phyloP scores from a whole-genome alignment of 352 stramenopile genomes.

The Phytophthora constricta region DNA sequence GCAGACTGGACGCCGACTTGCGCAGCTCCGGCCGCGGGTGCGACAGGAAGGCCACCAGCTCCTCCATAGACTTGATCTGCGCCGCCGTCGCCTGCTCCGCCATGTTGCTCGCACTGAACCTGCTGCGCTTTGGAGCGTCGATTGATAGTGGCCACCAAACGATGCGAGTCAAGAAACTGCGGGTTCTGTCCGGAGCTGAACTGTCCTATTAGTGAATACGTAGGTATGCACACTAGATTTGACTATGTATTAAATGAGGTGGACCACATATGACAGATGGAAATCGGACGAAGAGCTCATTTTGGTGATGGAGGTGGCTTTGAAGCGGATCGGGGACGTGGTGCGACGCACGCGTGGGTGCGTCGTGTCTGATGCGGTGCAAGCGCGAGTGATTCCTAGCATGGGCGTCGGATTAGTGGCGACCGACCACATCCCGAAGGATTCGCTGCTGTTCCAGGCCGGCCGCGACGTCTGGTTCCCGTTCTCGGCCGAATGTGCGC shows the following conservation, averaged over 20 bases:
- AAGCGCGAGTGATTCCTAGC: slow-evolving; percentile 47
- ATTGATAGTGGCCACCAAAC: slow-evolving; percentile 38
- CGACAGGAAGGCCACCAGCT: slow-evolving; percentile 84
- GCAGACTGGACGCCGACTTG: slow-evolving; percentile 83
- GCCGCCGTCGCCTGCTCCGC: slow-evolving; percentile 50
- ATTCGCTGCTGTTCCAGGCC: slow-evolving; percentile 70
- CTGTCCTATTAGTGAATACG: neutral
- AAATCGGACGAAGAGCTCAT: slow-evolving; percentile 1
- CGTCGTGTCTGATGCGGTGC: slow-evolving; percentile 60
- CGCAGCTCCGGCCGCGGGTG: slow-evolving; percentile 84
- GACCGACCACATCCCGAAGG: slow-evolving; percentile 56
- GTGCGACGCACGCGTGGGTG: slow-evolving; percentile 60
- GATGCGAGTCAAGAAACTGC: slow-evolving; percentile 36
- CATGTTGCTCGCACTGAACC: slow-evolving; percentile 36
- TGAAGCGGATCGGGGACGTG: slow-evolving; percentile 59
- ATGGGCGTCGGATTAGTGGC: slow-evolving; percentile 80
- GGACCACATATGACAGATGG: slow-evolving; percentile 8
- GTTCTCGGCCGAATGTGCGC: slow-evolving; percentile 76
- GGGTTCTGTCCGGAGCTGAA: slow-evolving; percentile 22
- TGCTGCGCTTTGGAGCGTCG: neutral
- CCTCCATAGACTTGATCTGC: slow-evolving; percentile 79
- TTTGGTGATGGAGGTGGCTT: slow-evolving; percentile 38
- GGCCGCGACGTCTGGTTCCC: slow-evolving; percentile 65
- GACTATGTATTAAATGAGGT: neutral
- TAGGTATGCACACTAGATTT: neutral